These are phyloP conservation scores for Microsporum audouinii DNA, from an alignment of 2,329 filamentous ascomycete species.

Conservation along the genomic window DNA sequence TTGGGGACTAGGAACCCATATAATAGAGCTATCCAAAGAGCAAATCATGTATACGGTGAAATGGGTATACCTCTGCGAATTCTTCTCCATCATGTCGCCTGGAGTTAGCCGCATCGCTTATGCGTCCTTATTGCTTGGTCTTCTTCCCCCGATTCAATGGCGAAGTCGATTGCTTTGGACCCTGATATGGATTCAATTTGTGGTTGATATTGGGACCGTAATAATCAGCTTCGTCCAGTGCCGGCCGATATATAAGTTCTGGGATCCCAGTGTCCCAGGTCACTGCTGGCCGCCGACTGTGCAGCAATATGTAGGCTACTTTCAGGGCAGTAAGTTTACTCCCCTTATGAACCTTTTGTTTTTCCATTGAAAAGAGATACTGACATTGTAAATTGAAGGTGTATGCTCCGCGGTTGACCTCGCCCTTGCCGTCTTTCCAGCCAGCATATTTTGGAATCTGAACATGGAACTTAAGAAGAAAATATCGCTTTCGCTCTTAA, in stretches of 20 bases:
- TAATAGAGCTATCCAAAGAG: slow-evolving; percentile 2
- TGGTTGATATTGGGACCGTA: slow-evolving; percentile 8
- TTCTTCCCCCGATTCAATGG: slow-evolving; percentile 6
- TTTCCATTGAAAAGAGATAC: neutral
- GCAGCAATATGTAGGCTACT: slow-evolving; percentile 9
- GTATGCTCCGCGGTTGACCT: slow-evolving; percentile 11
- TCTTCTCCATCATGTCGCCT: slow-evolving; percentile 12
- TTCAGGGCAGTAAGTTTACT: slow-evolving; percentile 9
- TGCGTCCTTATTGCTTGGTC: slow-evolving; percentile 11
- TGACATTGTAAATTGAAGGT: slow-evolving; percentile 4
- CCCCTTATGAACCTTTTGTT: neutral
- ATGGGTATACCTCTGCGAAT: slow-evolving; percentile 11
- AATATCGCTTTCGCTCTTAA: slow-evolving; percentile 7
- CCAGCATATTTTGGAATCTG: slow-evolving; percentile 11
- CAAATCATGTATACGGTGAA: slow-evolving; percentile 10
- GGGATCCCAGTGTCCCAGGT: slow-evolving; percentile 5
- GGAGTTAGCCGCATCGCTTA: slow-evolving; percentile 11
- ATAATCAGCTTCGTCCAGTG: slow-evolving; percentile 10
- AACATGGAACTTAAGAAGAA: slow-evolving; percentile 9
- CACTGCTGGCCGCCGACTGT: slow-evolving; percentile 10
- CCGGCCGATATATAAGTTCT: slow-evolving; percentile 6
- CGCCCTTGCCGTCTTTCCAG: slow-evolving; percentile 12
- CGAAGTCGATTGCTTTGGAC: slow-evolving; percentile 7
- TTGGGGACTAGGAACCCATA: slow-evolving; percentile 11
- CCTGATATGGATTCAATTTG: slow-evolving; percentile 7